Base-by-base conservation (phyloP, 2,329 filamentous ascomycete genomes). In the Colletotrichum kahawae region DNA sequence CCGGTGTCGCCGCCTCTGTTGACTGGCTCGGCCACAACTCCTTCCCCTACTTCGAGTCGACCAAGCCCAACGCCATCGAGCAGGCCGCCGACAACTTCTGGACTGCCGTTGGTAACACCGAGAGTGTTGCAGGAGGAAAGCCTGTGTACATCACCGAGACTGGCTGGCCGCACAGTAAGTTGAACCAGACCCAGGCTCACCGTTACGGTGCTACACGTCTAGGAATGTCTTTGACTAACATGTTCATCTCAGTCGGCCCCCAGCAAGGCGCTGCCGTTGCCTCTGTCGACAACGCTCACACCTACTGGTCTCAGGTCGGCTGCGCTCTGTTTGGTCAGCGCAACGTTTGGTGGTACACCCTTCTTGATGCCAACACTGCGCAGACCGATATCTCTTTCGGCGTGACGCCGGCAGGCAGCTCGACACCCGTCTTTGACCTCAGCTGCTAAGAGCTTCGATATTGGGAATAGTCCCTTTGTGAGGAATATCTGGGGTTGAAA, bases 1-100 rank as follows among this genome's bases (percentile, higher is more conserved):
- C 73, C 9, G 57, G 43, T 3, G 72, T 91, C 29, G 88, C 90
- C 75, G 80, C 84, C 21, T 86, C 88, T 29, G 85, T 85, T 73
- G 89, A 91, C 81, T 91, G 88, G 80, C 80, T 91, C 27, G 89
- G 89, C 62, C 86, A 88, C 74, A 88, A 90, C 77, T 87, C 85
- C 6, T 90, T 90, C 78, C 88, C 89, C 4, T 90, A 90, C 82
- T 91, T 87, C 82, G 86, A 90, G 80, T 82, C 79, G 70, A 82
- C 81, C 38, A 79, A 84, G 74, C 72, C 69, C 27, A 75, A 75
- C 24, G 14, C 63, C 21, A 75, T 75, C 36, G 86, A 85, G 14
- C 83, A 87, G 60, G 82, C 87, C 64, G 83, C 82, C 24, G 82
- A 82, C 70, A 81, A 85, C 60, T 84, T 88, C 74, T 89, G 89